These are phyloP conservation scores for Typha latifolia DNA, from an alignment of 176 grass and related monocot genomes.

Conservation along the genomic window DNA sequence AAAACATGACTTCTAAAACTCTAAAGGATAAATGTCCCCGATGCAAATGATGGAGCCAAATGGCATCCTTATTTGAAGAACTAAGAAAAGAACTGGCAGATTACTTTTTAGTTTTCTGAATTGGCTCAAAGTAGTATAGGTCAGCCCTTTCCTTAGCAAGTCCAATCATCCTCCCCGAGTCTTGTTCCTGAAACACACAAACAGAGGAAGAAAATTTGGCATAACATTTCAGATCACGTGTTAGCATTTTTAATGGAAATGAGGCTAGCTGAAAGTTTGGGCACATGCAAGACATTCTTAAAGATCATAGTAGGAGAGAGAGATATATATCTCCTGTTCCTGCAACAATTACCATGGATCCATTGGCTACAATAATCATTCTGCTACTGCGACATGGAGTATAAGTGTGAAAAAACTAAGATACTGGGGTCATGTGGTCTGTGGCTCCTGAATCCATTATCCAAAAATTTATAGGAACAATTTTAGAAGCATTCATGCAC, in stretches of 20 bases:
- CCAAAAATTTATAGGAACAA: neutral
- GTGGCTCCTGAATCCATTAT: neutral
- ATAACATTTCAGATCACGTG: neutral
- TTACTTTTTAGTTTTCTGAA: neutral
- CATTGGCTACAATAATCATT: neutral
- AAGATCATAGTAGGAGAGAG: neutral
- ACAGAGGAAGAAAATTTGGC: neutral
- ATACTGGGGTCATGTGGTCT: neutral
- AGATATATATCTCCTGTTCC: neutral
- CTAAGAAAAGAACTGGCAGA: neutral
- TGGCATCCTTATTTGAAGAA: neutral
- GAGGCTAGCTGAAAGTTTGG: neutral
- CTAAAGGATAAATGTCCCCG: conserved; percentile 5
- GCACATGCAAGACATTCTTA: conserved; percentile 4
- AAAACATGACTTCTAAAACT: neutral
- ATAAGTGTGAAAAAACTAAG: neutral
- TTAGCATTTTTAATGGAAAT: neutral
- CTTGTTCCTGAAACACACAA: conserved; percentile 1
- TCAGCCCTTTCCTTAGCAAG: neutral
- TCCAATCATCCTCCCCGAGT: neutral
- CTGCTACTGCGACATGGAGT: neutral
- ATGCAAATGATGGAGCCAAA: neutral
- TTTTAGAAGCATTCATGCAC: neutral
- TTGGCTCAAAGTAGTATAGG: neutral
- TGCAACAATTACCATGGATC: neutral